A percentile compares a stretch with the other conserved stretches of the same genome.
Conservation (phyloP, 2,329 filamentous ascomycete genomes). For the Colletotrichum tanaceti region DNA sequence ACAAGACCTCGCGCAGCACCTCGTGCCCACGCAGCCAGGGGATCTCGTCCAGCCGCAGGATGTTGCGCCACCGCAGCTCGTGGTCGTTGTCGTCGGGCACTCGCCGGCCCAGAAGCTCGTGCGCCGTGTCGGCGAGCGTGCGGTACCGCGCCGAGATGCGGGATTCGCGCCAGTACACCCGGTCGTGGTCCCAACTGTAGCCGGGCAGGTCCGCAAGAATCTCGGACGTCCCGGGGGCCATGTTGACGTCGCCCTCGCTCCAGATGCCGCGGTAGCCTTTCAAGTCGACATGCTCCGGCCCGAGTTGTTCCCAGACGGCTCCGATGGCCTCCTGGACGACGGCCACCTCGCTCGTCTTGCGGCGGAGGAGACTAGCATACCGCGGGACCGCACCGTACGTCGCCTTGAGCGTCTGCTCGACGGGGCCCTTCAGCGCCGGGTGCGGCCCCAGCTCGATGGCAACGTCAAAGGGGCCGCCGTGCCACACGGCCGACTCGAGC, state of each 20-base stretch:
- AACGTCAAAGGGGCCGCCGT: constrained; percentile 4
- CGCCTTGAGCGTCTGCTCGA: constrained; percentile 46
- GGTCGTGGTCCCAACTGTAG: constrained; percentile 30
- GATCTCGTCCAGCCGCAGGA: constrained; percentile 40
- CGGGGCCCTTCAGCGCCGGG: constrained; percentile 50
- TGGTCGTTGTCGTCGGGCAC: neutral
- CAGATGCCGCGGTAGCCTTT: too few species aligned
- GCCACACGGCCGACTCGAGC: constrained; percentile 31
- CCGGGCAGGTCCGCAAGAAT: constrained; percentile 9
- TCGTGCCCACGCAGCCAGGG: constrained; percentile 56
- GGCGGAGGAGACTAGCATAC: constrained; percentile 4
- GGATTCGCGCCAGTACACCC: constrained; percentile 5
- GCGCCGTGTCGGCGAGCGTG: neutral
- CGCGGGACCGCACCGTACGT: neutral
- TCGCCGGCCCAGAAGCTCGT: neutral
- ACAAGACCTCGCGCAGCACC: constrained; percentile 56
- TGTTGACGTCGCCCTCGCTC: too few species aligned
- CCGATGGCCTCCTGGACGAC: too few species aligned
- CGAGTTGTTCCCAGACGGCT: too few species aligned
- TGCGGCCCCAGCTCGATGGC: constrained; percentile 40
- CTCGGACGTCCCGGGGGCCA: too few species aligned
- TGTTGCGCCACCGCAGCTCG: constrained; percentile 41
- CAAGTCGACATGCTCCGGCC: too few species aligned
- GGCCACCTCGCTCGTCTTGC: neutral
- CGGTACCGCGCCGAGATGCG: neutral